Conservation (phyloP, 179 eudicot genomes). For the Camellia oleifera region DNA sequence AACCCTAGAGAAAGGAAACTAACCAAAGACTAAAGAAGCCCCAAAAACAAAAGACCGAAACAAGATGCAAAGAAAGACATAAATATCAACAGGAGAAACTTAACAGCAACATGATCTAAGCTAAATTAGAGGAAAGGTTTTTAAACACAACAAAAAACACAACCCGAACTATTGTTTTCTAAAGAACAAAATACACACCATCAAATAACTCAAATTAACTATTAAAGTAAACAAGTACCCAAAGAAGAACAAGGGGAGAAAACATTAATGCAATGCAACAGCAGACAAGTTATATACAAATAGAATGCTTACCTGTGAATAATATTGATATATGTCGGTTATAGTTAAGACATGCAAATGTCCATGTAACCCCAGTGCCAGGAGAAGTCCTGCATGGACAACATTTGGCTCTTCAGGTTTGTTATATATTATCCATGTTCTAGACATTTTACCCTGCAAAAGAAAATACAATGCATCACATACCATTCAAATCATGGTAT, state of each 20-base stretch:
- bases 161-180: no score
- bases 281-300: not conserved
- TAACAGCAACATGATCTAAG: not conserved
- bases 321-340: slow-evolving; percentile 83
- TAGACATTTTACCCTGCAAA: slow-evolving; percentile 87
- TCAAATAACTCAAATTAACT: not conserved
- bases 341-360: slow-evolving; percentile 74
- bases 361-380: slow-evolving; percentile 94
- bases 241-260: not conserved
- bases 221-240: not conserved
- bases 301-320: slow-evolving; percentile 53
- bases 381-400: slow-evolving; percentile 92
- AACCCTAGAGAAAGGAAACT: no score
- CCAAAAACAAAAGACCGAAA: no score
- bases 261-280: not conserved
- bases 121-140: not conserved
- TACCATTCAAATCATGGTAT: not conserved
- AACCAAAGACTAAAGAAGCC: no score
- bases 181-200: not conserved
- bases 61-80: no score
- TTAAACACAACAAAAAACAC: no score
- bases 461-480: slow-evolving; percentile 1
- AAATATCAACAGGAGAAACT: not conserved
- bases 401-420: slow-evolving; percentile 83
- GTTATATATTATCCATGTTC: slow-evolving; percentile 96